phyloP scores from a whole-genome alignment of 805 yeast species.

The Naumovozyma baii region DNA sequence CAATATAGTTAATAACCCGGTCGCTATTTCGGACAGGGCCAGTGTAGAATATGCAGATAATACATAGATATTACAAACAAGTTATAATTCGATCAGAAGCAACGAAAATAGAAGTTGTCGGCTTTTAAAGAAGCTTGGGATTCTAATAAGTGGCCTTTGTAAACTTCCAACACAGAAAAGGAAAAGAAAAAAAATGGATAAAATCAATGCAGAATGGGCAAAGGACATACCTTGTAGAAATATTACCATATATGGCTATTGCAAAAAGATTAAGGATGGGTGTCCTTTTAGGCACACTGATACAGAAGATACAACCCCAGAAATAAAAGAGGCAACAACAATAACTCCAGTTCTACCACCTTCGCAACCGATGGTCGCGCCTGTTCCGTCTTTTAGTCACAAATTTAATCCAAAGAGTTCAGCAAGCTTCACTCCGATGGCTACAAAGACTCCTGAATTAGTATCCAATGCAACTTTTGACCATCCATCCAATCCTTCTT shows the following conservation, averaged over 20 bases:
- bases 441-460: slow-evolving; percentile 7
- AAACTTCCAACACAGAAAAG: background rate
- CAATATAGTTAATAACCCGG: too few species aligned
- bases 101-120: too few species aligned
- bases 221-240: slow-evolving; percentile 76
- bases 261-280: slow-evolving; percentile 81
- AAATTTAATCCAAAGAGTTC: slow-evolving; percentile 46
- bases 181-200: slow-evolving; percentile 16
- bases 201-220: slow-evolving; percentile 40
- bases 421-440: slow-evolving; percentile 45
- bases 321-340: background rate
- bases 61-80: too few species aligned
- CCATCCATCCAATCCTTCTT: background rate
- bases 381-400: slow-evolving; percentile 10
- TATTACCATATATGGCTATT: slow-evolving; percentile 75
- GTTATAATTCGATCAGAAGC: too few species aligned
- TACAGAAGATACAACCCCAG: background rate
- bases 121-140: background rate
- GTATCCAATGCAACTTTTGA: slow-evolving; percentile 1
- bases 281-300: slow-evolving; percentile 67
- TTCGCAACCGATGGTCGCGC: background rate
- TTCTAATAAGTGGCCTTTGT: background rate
- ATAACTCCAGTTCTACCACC: background rate
- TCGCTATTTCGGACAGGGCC: too few species aligned
- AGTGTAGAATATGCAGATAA: too few species aligned